Evolutionary conservation across 495 filamentous ascomycete species (phyloP), one percentile per base, ranked within the genome.

Genomic region (Penicillium atrosanguineum): DNA sequence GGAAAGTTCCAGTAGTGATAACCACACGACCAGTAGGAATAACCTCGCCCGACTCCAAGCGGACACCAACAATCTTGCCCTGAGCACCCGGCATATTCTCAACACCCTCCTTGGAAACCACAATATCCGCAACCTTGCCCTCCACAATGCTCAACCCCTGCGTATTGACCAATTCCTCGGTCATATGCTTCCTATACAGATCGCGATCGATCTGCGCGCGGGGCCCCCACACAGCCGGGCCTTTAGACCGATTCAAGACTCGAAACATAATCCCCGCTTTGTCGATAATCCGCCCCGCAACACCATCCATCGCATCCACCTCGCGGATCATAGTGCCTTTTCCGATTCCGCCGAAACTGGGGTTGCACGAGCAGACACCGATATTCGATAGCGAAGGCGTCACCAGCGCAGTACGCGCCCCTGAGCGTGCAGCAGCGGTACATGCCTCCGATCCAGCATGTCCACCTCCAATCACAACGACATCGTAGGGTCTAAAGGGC

Each of bases 281-380:
- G 69, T 98, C 94, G 38, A 96, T 88, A 25, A 96, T 89, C 9
- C 90, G 81, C 2, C 91, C 93, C 0, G 88, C 87, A 9, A 98
- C 79, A 2, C 94, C 94, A 67, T 98, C 94, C 60, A 98, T 81
- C 0, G 94, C 95, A 73, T 98, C 94, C 26, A 98, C 85, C 69
- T 98, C 94, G 3, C 93, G 86, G 31, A 98, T 75, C 80, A 98
- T 97, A 15, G 88, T 97, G 9, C 94, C 94, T 70, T 98, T 98
- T n/a, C 94, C 94, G 60, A 98, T 98, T 29, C 94, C 94, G 43
- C 94, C 94, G 67, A 98, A 95, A 52, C 88, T 94, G 25, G 94
- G 94, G 70, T 98, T 98, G 76, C 94, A 98, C 46, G 93, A 97
- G 72, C 95, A 97, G 19, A 93, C 88, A 34, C 94, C 94, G 25